Evolutionary conservation across 1,284 basidiomycete species (phyloP), one percentile per base, ranked within the genome.

Genomic region (Cryptococcus maquisensis): DNA sequence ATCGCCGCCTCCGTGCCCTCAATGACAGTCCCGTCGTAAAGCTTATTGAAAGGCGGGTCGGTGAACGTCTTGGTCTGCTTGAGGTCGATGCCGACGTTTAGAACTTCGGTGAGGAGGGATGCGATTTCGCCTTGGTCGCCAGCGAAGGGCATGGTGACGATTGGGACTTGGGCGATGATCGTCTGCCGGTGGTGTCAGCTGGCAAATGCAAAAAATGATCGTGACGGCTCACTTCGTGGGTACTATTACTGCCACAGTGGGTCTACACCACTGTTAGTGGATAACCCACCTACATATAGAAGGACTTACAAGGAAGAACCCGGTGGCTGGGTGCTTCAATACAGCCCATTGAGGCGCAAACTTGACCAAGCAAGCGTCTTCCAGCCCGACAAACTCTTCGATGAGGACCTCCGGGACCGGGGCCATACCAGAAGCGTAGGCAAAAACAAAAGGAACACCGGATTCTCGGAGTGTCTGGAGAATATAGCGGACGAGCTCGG

Each of bases 1-100:
- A 67, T 61, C n/a, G 64, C 62, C 28, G 57, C 60, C 35, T 65
- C 64, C 2, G 63, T 65, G 16, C 65, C 64, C 16, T 60, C 44
- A 37, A 65, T 47, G 36, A 52, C 36, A 16, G 65, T 64, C 1
- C 65, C 62, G 44, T 62, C 60, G 52, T 62, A 61, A 1, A 64
- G 54, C 44, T 52, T 62, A 23, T 54, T 56, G 50, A 54, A 59
- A 13, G 44, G 36, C 10, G 49, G 40, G 3, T 54, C 45, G 7
- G 28, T 20, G 52, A 66, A 64, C 7, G 60, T 63, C 21, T 57
- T 61, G 40, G 55, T 50, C 51, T 66, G 64, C 26, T 60, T 61
- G 28, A 66, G 42, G 20, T 56, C 55, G 48, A 64, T 54, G 8
- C 47, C 60, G 28, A 53, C 61, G 35, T 55, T 54, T 42, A 52